Conservation (phyloP, 139 green algal species). For the Coccomyxa sp. region DNA sequence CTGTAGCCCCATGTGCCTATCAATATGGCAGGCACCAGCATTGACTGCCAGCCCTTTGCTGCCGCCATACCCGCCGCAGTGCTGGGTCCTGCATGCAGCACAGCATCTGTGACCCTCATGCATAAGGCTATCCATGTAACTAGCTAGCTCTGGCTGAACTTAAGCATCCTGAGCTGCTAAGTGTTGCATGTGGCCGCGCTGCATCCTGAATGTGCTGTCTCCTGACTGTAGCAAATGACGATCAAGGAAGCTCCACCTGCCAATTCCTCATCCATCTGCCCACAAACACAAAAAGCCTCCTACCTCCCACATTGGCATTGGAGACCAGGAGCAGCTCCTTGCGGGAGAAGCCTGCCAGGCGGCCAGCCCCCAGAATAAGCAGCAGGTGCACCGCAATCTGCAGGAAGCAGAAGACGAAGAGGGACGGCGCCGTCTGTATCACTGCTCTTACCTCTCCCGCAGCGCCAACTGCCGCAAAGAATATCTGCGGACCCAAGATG, state of each 20-base stretch:
- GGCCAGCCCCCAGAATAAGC: conserved; percentile 57
- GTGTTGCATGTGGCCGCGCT: too few species aligned
- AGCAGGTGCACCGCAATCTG: conserved; percentile 57
- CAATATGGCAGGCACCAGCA: conserved; percentile 78
- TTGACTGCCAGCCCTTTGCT: conserved; percentile 76
- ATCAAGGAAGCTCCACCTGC: too few species aligned
- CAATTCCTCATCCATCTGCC: too few species aligned
- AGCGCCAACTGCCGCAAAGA: conserved; percentile 87
- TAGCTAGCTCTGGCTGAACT: too few species aligned
- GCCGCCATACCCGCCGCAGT: conserved; percentile 88
- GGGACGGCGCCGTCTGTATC: conserved; percentile 65
- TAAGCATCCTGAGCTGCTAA: too few species aligned
- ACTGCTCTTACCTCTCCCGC: conserved; percentile 71
- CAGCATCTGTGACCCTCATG: not conserved
- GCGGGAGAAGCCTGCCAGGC: conserved; percentile 47
- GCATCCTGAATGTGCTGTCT: too few species aligned
- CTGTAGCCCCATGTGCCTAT: conserved; percentile 85
- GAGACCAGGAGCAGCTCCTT: conserved; percentile 74
- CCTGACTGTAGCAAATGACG: too few species aligned
- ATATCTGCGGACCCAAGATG: conserved; percentile 48
- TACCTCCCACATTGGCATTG: conserved; percentile 92
- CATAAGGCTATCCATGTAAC: too few species aligned
- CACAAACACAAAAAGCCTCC: not conserved
- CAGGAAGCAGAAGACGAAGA: conserved; percentile 83
- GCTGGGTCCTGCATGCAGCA: conserved; percentile 54